phyloP scores from a whole-genome alignment of 2,329 filamentous ascomycete genomes.

The Hypoxylon sp. region DNA sequence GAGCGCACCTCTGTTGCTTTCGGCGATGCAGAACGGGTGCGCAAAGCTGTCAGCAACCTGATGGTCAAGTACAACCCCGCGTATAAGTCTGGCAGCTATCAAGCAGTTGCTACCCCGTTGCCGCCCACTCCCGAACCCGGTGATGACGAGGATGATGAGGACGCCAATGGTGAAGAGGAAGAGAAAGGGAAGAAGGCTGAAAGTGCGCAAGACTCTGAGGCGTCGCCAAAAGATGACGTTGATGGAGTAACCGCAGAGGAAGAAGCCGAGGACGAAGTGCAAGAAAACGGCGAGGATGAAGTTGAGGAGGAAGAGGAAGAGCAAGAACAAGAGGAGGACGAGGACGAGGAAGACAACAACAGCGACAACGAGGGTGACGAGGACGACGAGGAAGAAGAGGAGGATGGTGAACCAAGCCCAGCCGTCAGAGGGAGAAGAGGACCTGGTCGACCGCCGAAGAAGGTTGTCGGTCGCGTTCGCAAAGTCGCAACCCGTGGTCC shows the following conservation, averaged over 20 bases:
- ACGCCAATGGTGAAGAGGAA: slow-evolving; percentile 33
- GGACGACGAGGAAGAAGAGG: slow-evolving; percentile 36
- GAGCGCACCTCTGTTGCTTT: slow-evolving; percentile 75
- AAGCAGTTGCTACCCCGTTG: slow-evolving; percentile 76
- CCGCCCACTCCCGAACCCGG: slow-evolving; percentile 58
- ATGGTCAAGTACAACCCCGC: slow-evolving; percentile 89
- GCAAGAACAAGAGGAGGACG: slow-evolving; percentile 27
- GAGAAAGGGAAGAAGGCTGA: slow-evolving; percentile 20
- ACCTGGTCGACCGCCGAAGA: slow-evolving; percentile 48
- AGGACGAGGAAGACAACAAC: slow-evolving; percentile 19
- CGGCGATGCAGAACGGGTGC: slow-evolving; percentile 84
- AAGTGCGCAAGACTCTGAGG: slow-evolving; percentile 39
- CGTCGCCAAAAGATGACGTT: not conserved
- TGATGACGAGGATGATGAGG: slow-evolving; percentile 43
- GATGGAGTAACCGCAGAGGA: slow-evolving; percentile 47
- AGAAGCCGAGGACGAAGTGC: slow-evolving; percentile 43
- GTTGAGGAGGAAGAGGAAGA: slow-evolving; percentile 38
- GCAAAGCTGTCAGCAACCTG: slow-evolving; percentile 85
- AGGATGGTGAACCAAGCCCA: slow-evolving; percentile 29
- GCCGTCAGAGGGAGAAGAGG: slow-evolving; percentile 35
- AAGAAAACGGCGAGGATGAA: slow-evolving; percentile 34
- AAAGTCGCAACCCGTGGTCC: slow-evolving; percentile 45
- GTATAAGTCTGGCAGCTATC: slow-evolving; percentile 73
- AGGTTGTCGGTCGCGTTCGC: slow-evolving; percentile 42
- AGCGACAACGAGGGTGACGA: slow-evolving; percentile 30